These are phyloP conservation scores for Triticum monococcum DNA, from an alignment of 176 grass and related monocot species.

Conservation along the genomic window DNA sequence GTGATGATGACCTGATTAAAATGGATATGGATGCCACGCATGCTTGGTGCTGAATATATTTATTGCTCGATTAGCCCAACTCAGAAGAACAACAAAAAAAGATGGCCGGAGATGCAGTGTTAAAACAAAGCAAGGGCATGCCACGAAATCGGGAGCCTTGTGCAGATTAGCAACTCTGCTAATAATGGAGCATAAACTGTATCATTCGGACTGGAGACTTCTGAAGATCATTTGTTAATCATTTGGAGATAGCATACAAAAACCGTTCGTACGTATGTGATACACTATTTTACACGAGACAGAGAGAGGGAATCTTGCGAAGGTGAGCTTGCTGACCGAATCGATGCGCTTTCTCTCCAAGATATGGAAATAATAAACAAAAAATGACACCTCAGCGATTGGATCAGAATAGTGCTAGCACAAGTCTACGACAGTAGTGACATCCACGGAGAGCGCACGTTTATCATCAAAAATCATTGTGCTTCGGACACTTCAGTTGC, in stretches of 20 bases:
- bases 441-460: neutral
- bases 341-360: neutral
- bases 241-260: too few species aligned
- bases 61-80: neutral
- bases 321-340: neutral
- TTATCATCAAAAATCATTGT: neutral
- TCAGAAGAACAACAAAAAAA: neutral
- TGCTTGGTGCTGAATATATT: neutral
- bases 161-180: conserved; percentile 1
- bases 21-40: neutral
- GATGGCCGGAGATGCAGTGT: neutral
- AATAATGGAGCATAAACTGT: conserved; percentile 25
- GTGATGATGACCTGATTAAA: neutral
- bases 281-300: neutral
- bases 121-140: conserved; percentile 19
- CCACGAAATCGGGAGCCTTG: conserved; percentile 4
- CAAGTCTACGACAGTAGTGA: neutral
- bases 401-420: neutral
- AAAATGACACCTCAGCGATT: neutral
- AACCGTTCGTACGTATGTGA: neutral
- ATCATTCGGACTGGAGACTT: neutral
- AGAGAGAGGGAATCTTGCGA: neutral
- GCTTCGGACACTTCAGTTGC: neutral
- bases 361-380: neutral
- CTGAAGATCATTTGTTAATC: too few species aligned